Conservation (phyloP, 352 stramenopile genomes). For the Hyaloperonospora arabidopsidis region DNA sequence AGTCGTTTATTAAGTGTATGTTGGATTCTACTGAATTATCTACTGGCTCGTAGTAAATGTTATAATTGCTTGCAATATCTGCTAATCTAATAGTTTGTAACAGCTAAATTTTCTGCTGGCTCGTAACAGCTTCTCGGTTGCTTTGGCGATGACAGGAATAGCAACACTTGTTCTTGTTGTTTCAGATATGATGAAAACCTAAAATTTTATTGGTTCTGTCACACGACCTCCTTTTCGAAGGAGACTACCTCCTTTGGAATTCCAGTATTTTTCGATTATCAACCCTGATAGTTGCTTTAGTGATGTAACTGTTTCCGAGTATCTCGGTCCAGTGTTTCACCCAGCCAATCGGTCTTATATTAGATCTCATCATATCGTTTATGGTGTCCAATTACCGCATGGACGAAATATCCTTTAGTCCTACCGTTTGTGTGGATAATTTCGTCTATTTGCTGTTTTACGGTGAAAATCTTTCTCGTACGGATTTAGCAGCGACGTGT, state of each 20-base stretch:
- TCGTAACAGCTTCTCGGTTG: no score
- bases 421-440: constrained; percentile 2
- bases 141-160: no score
- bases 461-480: constrained; percentile 1
- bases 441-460: not conserved
- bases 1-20: no score
- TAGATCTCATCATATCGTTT: not conserved
- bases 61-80: no score
- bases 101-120: no score
- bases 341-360: constrained; percentile 8
- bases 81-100: no score
- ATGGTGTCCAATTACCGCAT: constrained; percentile 11
- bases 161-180: no score
- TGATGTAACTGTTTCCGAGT: constrained; percentile 4
- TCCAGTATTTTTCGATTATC: constrained; percentile 1
- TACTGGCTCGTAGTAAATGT: no score
- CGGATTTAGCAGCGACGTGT: constrained; percentile 8
- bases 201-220: not conserved
- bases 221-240: constrained; percentile 7
- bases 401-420: constrained; percentile 7
- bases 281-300: constrained; percentile 3
- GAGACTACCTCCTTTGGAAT: constrained; percentile 1
- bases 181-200: no score
- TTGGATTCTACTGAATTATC: no score
- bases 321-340: not conserved